Evolutionary conservation across 345 rosid species (phyloP), one percentile per base, ranked within the genome.

Genomic region (Camelina neglecta): DNA sequence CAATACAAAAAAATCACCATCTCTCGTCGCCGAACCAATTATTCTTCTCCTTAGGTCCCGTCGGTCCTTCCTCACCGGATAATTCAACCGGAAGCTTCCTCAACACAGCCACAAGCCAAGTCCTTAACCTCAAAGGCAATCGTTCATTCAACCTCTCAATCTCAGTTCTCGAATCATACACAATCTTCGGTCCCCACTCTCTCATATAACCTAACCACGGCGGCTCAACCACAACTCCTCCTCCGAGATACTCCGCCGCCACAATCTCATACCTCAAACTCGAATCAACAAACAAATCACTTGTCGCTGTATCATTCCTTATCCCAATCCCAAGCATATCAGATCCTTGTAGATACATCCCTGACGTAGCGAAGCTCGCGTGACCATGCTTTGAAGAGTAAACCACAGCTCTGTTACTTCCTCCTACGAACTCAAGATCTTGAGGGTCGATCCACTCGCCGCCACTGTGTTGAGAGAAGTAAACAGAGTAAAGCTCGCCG

Each of bases 41-140:
- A 79, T 89, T 87, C 87, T 92, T 94, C 83, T 92, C 96, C 84
- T 90, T 94, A 0, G 97, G 96, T 38, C 98, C 98, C 5, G 97
- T 90, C 18, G 97, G 96, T 23, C 97, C 98, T 72, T 86, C 90
- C 75, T 92, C 98, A 20, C 92, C 91, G n/a, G 48, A 88, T 13
- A 92, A 82, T 80, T 89, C 96, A 35, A 80, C 50, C 7, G 93
- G 97, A 39, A 92, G 79, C 85, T 85, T 86, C 13, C 31, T 58
- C 49, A 93, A 59, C 13, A 84, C 80, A 33, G 62, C 81, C 62
- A 79, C 69, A 72, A 72, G 81, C 23, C 84, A 68, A 81, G 31
- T 35, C 47, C 82, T 81, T 8, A 92, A 62, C 76, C 24, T 75
- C 65, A 42, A 15, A 0, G 91, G 97, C 71, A 95, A 81, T 16